These are phyloP conservation scores for Sonneratia caseolaris DNA, from an alignment of 345 rosid genomes.

Conservation along the genomic window DNA sequence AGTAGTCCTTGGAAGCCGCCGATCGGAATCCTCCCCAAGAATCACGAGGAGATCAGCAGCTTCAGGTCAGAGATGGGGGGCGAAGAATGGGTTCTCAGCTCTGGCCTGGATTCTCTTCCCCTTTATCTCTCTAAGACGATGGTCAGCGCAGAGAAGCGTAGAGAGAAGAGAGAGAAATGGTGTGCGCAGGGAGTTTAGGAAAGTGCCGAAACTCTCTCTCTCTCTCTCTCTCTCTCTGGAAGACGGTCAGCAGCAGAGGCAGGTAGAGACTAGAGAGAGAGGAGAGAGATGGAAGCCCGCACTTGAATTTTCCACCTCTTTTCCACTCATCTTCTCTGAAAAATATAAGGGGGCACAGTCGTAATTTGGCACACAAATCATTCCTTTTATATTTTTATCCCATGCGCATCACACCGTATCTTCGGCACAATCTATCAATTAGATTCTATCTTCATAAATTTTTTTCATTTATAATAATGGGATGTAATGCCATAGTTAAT, in stretches of 20 bases:
- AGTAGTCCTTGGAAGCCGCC: background rate
- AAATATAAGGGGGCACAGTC: no score
- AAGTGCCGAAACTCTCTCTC: background rate
- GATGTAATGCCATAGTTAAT: no score
- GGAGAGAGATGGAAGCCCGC: background rate
- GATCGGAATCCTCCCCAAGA: background rate
- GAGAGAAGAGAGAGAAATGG: background rate
- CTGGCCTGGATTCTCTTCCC: background rate
- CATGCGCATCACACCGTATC: no score
- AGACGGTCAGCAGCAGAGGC: background rate
- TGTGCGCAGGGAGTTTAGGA: background rate
- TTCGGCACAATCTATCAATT: no score
- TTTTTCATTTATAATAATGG: no score
- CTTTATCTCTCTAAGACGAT: background rate
- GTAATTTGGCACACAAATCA: no score
- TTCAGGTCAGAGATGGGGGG: background rate
- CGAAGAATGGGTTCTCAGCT: background rate
- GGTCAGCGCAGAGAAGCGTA: background rate
- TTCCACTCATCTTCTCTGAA: no score
- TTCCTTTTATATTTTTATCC: no score
- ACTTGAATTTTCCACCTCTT: no score
- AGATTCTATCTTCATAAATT: no score
- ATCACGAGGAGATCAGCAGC: background rate
- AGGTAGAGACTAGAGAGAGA: background rate
- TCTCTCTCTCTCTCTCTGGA: background rate